Evolutionary conservation across 2,329 filamentous ascomycete genomes (phyloP).

Genomic region (Pezicula neosporulosa): DNA sequence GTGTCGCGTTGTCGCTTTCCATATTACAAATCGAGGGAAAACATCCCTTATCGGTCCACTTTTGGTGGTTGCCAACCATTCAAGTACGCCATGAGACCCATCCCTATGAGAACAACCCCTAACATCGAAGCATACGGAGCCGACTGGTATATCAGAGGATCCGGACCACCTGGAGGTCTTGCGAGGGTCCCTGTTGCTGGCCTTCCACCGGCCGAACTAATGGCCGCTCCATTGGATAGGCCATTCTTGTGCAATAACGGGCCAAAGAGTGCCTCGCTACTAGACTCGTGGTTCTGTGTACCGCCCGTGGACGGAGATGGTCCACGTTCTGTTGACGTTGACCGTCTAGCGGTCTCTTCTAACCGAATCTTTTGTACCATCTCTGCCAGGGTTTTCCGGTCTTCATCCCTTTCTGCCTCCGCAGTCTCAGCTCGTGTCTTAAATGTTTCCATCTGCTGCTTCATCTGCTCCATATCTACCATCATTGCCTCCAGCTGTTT

Average conservation of each 20-base stretch:
- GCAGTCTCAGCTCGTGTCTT: conserved; percentile 75
- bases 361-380: conserved; percentile 81
- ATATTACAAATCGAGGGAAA: not conserved
- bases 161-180: conserved; percentile 37
- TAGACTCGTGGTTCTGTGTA: not conserved
- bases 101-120: conserved; percentile 75
- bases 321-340: conserved; percentile 16
- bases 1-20: not conserved
- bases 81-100: conserved; percentile 82
- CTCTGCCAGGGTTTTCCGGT: conserved; percentile 74
- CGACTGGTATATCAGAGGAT: conserved; percentile 48
- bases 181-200: conserved; percentile 29
- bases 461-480: conserved; percentile 76
- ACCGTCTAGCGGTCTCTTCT: conserved; percentile 51
- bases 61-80: conserved; percentile 68
- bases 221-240: conserved; percentile 15
- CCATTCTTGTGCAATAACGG: conserved; percentile 13
- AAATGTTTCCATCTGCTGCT: conserved; percentile 75
- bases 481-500: conserved; percentile 73
- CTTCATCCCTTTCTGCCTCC: conserved; percentile 70
- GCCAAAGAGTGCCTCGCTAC: conserved; percentile 1
- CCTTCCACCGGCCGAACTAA: conserved; percentile 5
- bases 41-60: conserved; percentile 21
- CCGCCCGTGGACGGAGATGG: conserved; percentile 6
- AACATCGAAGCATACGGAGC: conserved; percentile 80